phyloP scores from a whole-genome alignment of 2,329 filamentous ascomycete species.

The Aspergillus niger region DNA sequence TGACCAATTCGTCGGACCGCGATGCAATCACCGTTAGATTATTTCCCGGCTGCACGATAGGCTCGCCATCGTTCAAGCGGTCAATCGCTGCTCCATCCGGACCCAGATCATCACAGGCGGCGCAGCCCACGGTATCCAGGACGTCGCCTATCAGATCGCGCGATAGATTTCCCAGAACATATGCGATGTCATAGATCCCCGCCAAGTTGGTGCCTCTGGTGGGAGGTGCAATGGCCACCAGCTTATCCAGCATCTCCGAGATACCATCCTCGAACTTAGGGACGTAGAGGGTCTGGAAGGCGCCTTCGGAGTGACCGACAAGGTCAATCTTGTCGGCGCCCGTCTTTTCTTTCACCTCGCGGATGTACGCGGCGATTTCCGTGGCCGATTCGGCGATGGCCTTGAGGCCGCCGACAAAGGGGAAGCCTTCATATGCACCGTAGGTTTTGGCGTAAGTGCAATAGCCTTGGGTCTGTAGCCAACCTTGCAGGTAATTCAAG shows the following conservation, averaged over 20 bases:
- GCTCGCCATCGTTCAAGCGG: slow-evolving; percentile 35
- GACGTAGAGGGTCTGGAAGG: slow-evolving; percentile 44
- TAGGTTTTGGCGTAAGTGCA: slow-evolving; percentile 49
- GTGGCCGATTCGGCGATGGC: slow-evolving; percentile 42
- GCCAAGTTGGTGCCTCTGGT: slow-evolving; percentile 38
- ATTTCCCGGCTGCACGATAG: slow-evolving; percentile 39
- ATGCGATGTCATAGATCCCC: slow-evolving; percentile 32
- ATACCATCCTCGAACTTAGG: slow-evolving; percentile 40
- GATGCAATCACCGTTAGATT: slow-evolving; percentile 38
- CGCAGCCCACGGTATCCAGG: slow-evolving; percentile 33
- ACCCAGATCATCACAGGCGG: slow-evolving; percentile 37
- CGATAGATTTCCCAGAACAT: slow-evolving; percentile 30
- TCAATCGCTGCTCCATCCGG: slow-evolving; percentile 31
- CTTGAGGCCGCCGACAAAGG: slow-evolving; percentile 42
- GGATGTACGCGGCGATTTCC: slow-evolving; percentile 45
- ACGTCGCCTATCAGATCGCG: slow-evolving; percentile 26
- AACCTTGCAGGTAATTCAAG: slow-evolving; percentile 39
- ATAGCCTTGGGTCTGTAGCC: slow-evolving; percentile 41
- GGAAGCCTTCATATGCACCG: slow-evolving; percentile 41
- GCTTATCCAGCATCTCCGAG: slow-evolving; percentile 32
- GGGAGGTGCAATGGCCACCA: slow-evolving; percentile 41
- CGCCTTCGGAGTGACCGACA: slow-evolving; percentile 50
- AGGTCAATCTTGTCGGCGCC: slow-evolving; percentile 43
- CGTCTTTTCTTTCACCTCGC: slow-evolving; percentile 38
- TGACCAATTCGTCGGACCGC: slow-evolving; percentile 38